These are phyloP conservation scores for Symbiodinium natans DNA, from an alignment of 73 alveolate species.

Conservation along the genomic window DNA sequence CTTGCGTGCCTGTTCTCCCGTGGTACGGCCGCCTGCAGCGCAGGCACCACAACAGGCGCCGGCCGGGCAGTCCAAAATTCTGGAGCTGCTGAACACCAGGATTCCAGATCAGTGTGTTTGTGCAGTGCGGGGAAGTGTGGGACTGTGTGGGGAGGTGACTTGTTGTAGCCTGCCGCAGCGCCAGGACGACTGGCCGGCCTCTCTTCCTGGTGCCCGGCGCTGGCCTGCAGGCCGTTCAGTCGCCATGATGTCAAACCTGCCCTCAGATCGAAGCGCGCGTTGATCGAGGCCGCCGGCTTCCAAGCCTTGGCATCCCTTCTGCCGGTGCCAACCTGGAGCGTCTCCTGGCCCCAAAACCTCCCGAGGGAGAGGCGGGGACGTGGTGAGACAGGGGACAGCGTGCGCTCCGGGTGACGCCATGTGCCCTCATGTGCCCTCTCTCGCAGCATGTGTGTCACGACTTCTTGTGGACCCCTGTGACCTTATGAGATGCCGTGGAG, in stretches of 20 bases:
- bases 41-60: neutral
- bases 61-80: neutral
- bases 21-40: too few relatives aligned
- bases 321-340: constrained; percentile 81
- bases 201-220: constrained; percentile 89
- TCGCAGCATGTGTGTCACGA: too few relatives aligned
- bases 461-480: too few relatives aligned
- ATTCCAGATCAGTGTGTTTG: neutral
- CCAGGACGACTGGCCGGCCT: constrained; percentile 55
- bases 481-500: neutral
- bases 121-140: neutral
- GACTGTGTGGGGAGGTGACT: neutral
- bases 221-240: neutral
- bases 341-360: constrained; percentile 72
- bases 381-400: too few relatives aligned
- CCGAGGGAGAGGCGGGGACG: constrained; percentile 76
- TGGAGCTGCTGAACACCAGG: neutral
- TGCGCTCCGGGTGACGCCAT: too few relatives aligned
- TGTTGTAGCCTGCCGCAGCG: neutral
- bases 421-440: too few relatives aligned
- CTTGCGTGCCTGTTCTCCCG: too few relatives aligned
- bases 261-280: too few relatives aligned
- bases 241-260: neutral
- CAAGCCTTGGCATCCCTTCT: constrained; percentile 52
- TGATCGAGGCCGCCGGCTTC: constrained; percentile 87